Conservation (phyloP, 495 filamentous ascomycete species). For the Emericellopsis terricola region DNA sequence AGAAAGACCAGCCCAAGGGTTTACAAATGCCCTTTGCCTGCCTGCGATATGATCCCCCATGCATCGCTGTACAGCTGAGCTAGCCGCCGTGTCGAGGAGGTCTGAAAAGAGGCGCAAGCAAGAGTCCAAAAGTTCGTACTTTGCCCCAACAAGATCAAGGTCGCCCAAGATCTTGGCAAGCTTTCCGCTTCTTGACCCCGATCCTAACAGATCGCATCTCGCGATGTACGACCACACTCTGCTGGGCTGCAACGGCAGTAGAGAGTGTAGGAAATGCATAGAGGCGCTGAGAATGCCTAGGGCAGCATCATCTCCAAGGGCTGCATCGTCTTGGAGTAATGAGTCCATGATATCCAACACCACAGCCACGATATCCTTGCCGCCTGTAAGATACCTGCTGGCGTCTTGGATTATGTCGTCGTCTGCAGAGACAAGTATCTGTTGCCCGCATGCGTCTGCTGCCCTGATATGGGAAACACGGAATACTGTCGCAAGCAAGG, state of each 20-base stretch:
- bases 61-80: constrained; percentile 52
- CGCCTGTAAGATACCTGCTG: constrained; percentile 52
- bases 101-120: constrained; percentile 55
- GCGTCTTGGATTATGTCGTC: constrained; percentile 43
- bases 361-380: constrained; percentile 63
- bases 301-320: constrained; percentile 26
- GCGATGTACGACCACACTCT: constrained; percentile 81
- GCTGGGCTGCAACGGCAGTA: constrained; percentile 53
- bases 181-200: constrained; percentile 51
- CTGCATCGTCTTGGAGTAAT: constrained; percentile 43
- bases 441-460: constrained; percentile 5
- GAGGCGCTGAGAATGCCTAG: constrained; percentile 54
- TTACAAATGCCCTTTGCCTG: constrained; percentile 32
- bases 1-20: constrained; percentile 52
- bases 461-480: constrained; percentile 16
- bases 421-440: constrained; percentile 1
- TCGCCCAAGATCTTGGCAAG: constrained; percentile 55
- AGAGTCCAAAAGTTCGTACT: constrained; percentile 58
- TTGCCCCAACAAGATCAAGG: constrained; percentile 54
- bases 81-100: constrained; percentile 57
- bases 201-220: constrained; percentile 56
- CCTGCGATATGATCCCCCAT: constrained; percentile 30
- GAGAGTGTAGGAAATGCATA: constrained; percentile 55
- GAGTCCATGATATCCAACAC: constrained; percentile 73
- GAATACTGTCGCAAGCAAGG: constrained; percentile 22